phyloP scores from a whole-genome alignment of 208 protist species.

The Trypanosoma grayi region DNA sequence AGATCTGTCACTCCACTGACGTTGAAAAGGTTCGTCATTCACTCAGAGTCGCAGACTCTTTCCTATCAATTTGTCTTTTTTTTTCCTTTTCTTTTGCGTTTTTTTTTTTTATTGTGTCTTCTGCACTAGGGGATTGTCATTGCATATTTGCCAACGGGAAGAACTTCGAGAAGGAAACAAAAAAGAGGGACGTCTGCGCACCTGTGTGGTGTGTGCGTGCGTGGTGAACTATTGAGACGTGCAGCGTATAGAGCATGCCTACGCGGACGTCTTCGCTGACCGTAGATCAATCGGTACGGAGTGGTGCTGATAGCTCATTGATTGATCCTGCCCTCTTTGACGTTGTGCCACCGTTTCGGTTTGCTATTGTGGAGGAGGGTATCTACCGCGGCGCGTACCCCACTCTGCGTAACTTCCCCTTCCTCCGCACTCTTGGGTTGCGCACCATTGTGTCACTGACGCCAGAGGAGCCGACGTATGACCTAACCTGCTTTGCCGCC shows the following conservation, averaged over 20 bases:
- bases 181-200: background rate
- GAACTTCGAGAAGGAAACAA: no score
- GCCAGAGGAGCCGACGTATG: conserved; percentile 81
- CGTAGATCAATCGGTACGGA: background rate
- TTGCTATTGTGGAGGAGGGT: conserved; percentile 68
- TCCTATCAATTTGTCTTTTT: conserved; percentile 3
- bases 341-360: conserved; percentile 75
- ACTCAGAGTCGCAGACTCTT: no score
- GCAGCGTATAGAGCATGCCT: no score
- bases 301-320: background rate
- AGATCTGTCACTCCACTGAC: no score
- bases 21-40: no score
- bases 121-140: no score
- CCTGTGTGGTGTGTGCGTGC: background rate
- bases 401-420: conserved; percentile 76
- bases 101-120: background rate
- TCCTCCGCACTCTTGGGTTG: conserved; percentile 47
- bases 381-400: conserved; percentile 87
- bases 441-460: conserved; percentile 76
- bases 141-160: no score
- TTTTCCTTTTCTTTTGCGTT: conserved; percentile 1
- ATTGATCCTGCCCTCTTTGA: conserved; percentile 33
- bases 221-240: background rate
- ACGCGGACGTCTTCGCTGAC: background rate
- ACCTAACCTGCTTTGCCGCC: conserved; percentile 59